These are phyloP conservation scores for Pelargonium nanum DNA, from an alignment of 345 rosid species.

Conservation along the genomic window DNA sequence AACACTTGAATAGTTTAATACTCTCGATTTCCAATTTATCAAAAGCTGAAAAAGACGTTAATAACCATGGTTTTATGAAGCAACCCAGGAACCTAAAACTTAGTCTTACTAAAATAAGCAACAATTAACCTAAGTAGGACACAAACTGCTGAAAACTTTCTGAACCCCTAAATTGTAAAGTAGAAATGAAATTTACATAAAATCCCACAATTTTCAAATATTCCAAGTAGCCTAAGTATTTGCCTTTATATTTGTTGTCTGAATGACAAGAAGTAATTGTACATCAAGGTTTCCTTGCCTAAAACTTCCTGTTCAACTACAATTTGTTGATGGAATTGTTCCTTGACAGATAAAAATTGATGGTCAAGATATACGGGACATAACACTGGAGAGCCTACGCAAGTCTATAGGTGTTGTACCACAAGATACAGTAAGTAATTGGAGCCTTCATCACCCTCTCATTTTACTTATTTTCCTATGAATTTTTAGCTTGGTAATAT, in stretches of 20 bases:
- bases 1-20: neutral
- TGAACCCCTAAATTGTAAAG: neutral
- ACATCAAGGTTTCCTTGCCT: neutral
- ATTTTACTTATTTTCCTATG: neutral
- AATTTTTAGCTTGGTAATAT: neutral
- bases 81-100: neutral
- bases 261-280: neutral
- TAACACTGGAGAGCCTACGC: constrained; percentile 64
- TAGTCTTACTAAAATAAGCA: too few species aligned
- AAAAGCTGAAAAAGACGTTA: neutral
- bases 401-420: constrained; percentile 84
- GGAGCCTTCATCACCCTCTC: constrained; percentile 4
- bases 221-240: neutral
- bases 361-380: constrained; percentile 78
- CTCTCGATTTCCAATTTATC: neutral
- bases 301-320: neutral
- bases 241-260: neutral
- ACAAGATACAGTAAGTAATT: constrained; percentile 78
- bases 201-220: neutral
- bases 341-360: constrained; percentile 59
- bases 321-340: neutral
- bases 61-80: neutral
- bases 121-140: too few species aligned
- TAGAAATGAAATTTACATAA: too few species aligned
- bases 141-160: neutral